These are phyloP conservation scores for Rubroshorea leprosula DNA, from an alignment of 345 rosid genomes.

Conservation along the genomic window DNA sequence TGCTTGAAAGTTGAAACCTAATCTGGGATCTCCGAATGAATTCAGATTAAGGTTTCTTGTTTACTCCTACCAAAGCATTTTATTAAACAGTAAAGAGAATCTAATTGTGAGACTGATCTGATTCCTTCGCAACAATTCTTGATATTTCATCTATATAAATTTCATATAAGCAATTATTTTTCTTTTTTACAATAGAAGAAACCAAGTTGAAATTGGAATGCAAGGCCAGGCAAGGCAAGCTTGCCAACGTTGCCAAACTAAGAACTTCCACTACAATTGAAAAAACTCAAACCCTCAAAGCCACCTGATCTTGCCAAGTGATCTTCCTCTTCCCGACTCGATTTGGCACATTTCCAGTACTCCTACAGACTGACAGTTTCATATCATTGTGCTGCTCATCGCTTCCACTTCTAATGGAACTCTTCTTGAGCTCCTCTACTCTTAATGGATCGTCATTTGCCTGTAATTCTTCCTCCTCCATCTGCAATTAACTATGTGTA, in stretches of 20 bases:
- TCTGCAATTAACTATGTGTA: slow-evolving; percentile 35
- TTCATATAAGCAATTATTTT: slow-evolving; percentile 19
- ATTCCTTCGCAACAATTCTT: slow-evolving; percentile 6
- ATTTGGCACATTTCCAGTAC: slow-evolving; percentile 41
- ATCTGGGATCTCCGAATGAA: too few species aligned
- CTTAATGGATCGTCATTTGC: slow-evolving; percentile 27
- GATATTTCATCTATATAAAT: slow-evolving; percentile 17
- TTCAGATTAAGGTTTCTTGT: too few species aligned
- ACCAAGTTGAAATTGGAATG: too few species aligned
- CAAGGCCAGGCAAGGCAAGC: too few species aligned
- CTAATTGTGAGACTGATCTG: too few species aligned
- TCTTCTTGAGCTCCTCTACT: slow-evolving; percentile 35
- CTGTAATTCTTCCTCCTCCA: slow-evolving; percentile 69
- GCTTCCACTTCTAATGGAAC: too few species aligned
- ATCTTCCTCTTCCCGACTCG: slow-evolving; percentile 81
- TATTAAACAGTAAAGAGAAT: too few species aligned
- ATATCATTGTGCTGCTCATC: slow-evolving; percentile 44
- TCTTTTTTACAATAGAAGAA: slow-evolving; percentile 21
- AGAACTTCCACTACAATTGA: too few species aligned
- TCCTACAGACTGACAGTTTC: slow-evolving; percentile 58
- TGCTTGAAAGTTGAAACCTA: too few species aligned
- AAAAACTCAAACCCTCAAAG: slow-evolving; percentile 60
- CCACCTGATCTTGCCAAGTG: slow-evolving; percentile 93
- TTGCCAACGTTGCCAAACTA: too few species aligned
- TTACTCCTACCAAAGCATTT: too few species aligned